Evolutionary conservation across 805 yeast genomes (phyloP).

Genomic region (Yarrowia yakushimensis): DNA sequence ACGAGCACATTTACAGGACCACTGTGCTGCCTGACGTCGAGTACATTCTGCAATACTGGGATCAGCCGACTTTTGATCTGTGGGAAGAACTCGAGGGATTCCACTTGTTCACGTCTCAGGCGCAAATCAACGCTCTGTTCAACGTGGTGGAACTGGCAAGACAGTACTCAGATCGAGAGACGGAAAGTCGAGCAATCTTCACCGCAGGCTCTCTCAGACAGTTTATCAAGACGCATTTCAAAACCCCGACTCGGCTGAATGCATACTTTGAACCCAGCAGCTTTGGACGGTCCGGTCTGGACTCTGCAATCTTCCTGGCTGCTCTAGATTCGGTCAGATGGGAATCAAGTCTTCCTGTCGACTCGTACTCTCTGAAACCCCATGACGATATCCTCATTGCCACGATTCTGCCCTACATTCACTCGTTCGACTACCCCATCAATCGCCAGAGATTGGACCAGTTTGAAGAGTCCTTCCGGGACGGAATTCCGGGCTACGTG

Average conservation of each 20-base stretch:
- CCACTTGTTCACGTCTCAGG: constrained; percentile 76
- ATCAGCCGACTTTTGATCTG: constrained; percentile 66
- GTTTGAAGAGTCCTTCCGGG: constrained; percentile 27
- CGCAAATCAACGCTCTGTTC: constrained; percentile 66
- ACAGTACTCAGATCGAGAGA: constrained; percentile 33
- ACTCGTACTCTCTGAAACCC: not conserved
- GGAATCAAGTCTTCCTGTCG: not conserved
- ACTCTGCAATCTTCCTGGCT: constrained; percentile 66
- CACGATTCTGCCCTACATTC: constrained; percentile 55
- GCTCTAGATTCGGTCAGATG: constrained; percentile 6
- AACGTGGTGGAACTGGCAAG: constrained; percentile 47
- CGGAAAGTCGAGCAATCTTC: constrained; percentile 22
- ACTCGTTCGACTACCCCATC: constrained; percentile 66
- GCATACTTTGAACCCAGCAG: constrained; percentile 66
- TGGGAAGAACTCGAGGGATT: constrained; percentile 84
- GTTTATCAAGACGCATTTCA: constrained; percentile 28
- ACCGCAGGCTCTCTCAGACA: constrained; percentile 21
- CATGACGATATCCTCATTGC: constrained; percentile 33
- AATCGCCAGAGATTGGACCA: constrained; percentile 41
- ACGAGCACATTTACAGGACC: constrained; percentile 45
- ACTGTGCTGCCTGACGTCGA: constrained; percentile 66
- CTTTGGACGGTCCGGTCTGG: constrained; percentile 65
- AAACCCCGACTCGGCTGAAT: constrained; percentile 31
- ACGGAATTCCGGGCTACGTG: constrained; percentile 3
- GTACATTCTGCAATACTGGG: constrained; percentile 63